A percentile compares a stretch with the other conserved stretches of the same genome.
phyloP scores from a whole-genome alignment of 2,329 filamentous ascomycete genomes.

The Colletotrichum destructivum region DNA sequence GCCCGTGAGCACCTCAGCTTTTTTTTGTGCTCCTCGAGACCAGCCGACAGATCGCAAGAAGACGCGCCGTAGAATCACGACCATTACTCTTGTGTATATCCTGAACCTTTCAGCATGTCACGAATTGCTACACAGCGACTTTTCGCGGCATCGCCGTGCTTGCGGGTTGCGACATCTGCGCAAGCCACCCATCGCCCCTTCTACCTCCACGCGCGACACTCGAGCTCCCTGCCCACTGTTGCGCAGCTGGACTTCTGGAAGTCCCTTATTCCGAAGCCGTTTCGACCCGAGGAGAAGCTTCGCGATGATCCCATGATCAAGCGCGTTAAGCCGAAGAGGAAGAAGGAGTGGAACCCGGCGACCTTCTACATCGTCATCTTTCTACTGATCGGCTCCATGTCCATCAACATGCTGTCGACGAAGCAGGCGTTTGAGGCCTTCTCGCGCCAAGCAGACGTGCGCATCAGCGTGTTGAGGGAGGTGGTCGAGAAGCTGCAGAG shows the following conservation, averaged over 20 bases:
- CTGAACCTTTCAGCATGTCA: constrained; percentile 15
- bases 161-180: constrained; percentile 10
- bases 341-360: constrained; percentile 83
- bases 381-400: constrained; percentile 92
- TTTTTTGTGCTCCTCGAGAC: constrained; percentile 26
- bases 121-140: constrained; percentile 15
- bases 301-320: constrained; percentile 49
- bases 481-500: constrained; percentile 79
- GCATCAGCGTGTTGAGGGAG: constrained; percentile 83
- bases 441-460: constrained; percentile 82
- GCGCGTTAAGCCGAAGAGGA: constrained; percentile 58
- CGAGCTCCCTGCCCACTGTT: constrained; percentile 65
- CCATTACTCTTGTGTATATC: not conserved
- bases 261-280: constrained; percentile 77
- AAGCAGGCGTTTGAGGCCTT: constrained; percentile 82
- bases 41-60: not conserved
- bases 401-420: constrained; percentile 90
- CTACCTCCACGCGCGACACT: constrained; percentile 45
- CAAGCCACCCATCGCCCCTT: constrained; percentile 26
- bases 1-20: constrained; percentile 6
- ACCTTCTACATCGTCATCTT: constrained; percentile 88
- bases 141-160: constrained; percentile 26
- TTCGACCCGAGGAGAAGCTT: constrained; percentile 62
- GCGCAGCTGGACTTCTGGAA: constrained; percentile 77
- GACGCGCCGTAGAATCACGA: not conserved